These are phyloP conservation scores for Aspergillus pseudonomiae DNA, from an alignment of 2,329 filamentous ascomycete species.

Conservation along the genomic window DNA sequence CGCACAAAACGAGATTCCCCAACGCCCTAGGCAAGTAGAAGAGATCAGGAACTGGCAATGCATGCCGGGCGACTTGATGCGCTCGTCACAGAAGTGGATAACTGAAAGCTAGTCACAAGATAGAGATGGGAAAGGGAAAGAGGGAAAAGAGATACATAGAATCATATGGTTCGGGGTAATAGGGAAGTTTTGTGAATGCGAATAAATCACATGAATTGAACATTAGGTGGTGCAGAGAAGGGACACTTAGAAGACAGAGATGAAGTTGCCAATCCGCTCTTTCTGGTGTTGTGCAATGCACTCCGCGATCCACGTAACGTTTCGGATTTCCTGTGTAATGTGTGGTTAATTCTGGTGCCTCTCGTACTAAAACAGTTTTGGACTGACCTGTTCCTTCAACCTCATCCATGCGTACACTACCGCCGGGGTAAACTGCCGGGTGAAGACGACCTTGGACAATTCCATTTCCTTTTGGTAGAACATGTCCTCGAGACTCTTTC, in stretches of 20 bases:
- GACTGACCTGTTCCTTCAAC: slow-evolving; percentile 86
- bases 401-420: slow-evolving; percentile 99
- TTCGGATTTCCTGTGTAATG: slow-evolving; percentile 81
- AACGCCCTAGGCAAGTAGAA: slow-evolving; percentile 31
- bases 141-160: slow-evolving; percentile 20
- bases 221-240: slow-evolving; percentile 9
- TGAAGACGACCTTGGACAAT: slow-evolving; percentile 92
- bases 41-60: slow-evolving; percentile 24
- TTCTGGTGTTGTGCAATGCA: slow-evolving; percentile 99
- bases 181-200: not conserved
- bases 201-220: slow-evolving; percentile 11
- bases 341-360: slow-evolving; percentile 26
- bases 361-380: not conserved
- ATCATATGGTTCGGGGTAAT: slow-evolving; percentile 8
- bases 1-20: slow-evolving; percentile 27
- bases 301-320: slow-evolving; percentile 99
- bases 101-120: slow-evolving; percentile 21
- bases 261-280: slow-evolving; percentile 97
- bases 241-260: slow-evolving; percentile 80
- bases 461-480: slow-evolving; percentile 99
- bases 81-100: slow-evolving; percentile 39
- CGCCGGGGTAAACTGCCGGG: slow-evolving; percentile 89
- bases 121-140: slow-evolving; percentile 22
- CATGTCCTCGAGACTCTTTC: slow-evolving; percentile 91
- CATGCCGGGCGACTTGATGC: slow-evolving; percentile 28